phyloP scores from a whole-genome alignment of 805 yeast species.

The Pichia manshurica region DNA sequence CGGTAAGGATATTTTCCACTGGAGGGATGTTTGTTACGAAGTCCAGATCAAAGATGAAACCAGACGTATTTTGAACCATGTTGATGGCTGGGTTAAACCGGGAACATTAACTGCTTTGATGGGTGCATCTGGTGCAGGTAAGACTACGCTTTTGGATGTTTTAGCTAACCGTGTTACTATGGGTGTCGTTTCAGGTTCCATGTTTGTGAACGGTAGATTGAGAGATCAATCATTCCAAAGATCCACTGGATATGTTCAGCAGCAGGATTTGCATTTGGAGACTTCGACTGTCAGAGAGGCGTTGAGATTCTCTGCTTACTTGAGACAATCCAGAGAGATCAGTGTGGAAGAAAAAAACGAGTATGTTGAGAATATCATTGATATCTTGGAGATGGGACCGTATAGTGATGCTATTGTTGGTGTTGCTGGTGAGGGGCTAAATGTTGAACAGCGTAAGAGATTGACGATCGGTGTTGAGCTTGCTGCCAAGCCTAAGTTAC shows the following conservation, averaged over 20 bases:
- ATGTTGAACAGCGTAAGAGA: slow-evolving; percentile 51
- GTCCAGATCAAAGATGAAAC: slow-evolving; percentile 57
- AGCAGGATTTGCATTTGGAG: slow-evolving; percentile 50
- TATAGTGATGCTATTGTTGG: slow-evolving; percentile 56
- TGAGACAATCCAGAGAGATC: slow-evolving; percentile 40
- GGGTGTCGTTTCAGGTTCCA: slow-evolving; percentile 55
- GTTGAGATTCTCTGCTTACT: slow-evolving; percentile 43
- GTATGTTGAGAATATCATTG: slow-evolving; percentile 47
- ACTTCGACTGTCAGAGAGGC: slow-evolving; percentile 52
- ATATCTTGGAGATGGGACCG: slow-evolving; percentile 43
- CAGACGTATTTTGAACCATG: slow-evolving; percentile 55
- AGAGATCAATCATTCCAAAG: slow-evolving; percentile 46
- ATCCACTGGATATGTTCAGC: slow-evolving; percentile 55
- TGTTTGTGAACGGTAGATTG: slow-evolving; percentile 50
- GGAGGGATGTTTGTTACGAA: slow-evolving; percentile 72
- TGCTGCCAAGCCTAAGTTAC: slow-evolving; percentile 48
- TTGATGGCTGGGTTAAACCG: slow-evolving; percentile 81
- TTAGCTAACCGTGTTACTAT: slow-evolving; percentile 48
- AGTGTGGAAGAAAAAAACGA: slow-evolving; percentile 41
- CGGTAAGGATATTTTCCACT: slow-evolving; percentile 57
- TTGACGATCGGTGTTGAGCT: slow-evolving; percentile 53
- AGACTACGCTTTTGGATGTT: slow-evolving; percentile 49
- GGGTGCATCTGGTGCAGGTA: slow-evolving; percentile 66
- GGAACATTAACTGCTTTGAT: slow-evolving; percentile 72
- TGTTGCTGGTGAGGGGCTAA: slow-evolving; percentile 44